These are phyloP conservation scores for Lachancea kluyveri DNA, from an alignment of 805 yeast species.

Conservation along the genomic window DNA sequence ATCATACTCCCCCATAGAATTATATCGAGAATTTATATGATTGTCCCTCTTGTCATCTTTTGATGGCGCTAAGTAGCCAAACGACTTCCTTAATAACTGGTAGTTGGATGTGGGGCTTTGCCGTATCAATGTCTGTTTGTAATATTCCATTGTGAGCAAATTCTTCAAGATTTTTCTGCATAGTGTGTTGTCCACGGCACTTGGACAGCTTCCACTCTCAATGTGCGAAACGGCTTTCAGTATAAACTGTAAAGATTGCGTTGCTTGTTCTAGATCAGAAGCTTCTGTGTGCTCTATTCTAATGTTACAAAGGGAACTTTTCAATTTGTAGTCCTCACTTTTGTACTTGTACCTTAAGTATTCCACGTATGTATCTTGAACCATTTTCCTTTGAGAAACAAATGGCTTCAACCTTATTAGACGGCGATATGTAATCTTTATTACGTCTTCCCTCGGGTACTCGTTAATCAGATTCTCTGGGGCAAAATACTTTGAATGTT, in stretches of 20 bases:
- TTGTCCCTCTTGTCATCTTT: not conserved
- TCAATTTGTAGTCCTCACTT: constrained; percentile 22
- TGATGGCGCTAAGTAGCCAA: constrained; percentile 3
- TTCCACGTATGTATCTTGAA: constrained; percentile 20
- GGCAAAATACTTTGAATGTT: constrained; percentile 12
- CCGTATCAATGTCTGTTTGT: constrained; percentile 13
- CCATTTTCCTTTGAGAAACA: constrained; percentile 22
- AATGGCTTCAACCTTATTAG: constrained; percentile 24
- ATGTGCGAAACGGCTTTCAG: constrained; percentile 16
- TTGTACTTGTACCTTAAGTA: constrained; percentile 27
- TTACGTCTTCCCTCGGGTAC: constrained; percentile 4
- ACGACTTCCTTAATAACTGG: constrained; percentile 3
- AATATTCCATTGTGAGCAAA: constrained; percentile 23
- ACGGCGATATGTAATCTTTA: constrained; percentile 19
- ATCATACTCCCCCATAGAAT: constrained; percentile 21
- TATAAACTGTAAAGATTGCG: constrained; percentile 21
- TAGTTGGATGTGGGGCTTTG: constrained; percentile 4
- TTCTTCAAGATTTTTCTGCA: constrained; percentile 25
- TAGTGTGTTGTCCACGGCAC: constrained; percentile 14
- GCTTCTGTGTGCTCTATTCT: not conserved
- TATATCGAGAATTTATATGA: not conserved
- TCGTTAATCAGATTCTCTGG: constrained; percentile 6
- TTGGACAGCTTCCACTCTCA: constrained; percentile 1
- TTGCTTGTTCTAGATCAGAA: constrained; percentile 6
- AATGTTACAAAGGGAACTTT: constrained; percentile 13